Evolutionary conservation across 768 basidiomycete species (phyloP), one percentile per base, ranked within the genome.

Genomic region (Pulveroboletus sp.): DNA sequence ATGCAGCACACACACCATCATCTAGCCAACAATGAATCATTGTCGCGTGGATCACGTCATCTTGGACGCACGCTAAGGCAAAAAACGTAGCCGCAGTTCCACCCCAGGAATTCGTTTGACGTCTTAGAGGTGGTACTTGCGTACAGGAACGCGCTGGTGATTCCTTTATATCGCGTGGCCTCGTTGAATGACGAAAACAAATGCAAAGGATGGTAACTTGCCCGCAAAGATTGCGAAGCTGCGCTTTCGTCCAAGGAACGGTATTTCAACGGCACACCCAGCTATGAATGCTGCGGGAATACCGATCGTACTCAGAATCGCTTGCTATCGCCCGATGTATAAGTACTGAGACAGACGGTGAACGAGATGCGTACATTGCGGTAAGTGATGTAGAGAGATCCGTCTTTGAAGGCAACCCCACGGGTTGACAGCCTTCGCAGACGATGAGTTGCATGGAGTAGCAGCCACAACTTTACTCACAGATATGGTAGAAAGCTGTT

Each of bases 51-150:
- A 17, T 46, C 21, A 44, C 31, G 36, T 36, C 23, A 25, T 8
- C 21, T 0, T 16, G 39, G 24, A 65, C 72, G 40, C 49, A 82
- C 78, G 55, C 82, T 84, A 44, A 76, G 80, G 52, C 67, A 74
- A 61, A 84, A 84, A n/a, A 70, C 73, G 55, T 85, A 87, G 11
- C 77, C 85, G 59, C 85, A 90, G 65, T 90, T 89, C 87, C 87
- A 90, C 36, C 81, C 87, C 21, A 90, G 73, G 33, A 90, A 73
- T 17, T 78, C 73, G 53, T 82, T 72, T 11, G 83, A 84, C 49
- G 76, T 81, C 57, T 79, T 75, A 27, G 87, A 78, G 14, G 87
- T 88, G 39, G 87, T 90, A 23, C 79, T 82, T 52, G 75, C 82
- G 59, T 86, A 84, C 40, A 90, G 76, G 70, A 90, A 90, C 12